phyloP scores from a whole-genome alignment of 2,329 filamentous ascomycete species.

The Knufia fluminis region DNA sequence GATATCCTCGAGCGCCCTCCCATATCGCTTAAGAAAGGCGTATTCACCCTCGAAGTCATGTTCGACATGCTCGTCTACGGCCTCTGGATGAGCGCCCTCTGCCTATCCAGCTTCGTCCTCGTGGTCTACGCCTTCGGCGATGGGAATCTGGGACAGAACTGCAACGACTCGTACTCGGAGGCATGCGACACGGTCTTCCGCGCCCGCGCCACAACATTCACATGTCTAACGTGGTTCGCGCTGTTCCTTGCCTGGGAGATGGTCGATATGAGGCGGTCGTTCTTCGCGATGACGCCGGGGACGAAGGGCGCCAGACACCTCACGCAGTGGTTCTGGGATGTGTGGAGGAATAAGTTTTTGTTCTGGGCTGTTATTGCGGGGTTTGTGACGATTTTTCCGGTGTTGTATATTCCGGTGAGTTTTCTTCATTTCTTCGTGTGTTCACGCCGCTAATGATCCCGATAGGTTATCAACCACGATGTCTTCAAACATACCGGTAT shows the following conservation, averaged over 20 bases:
- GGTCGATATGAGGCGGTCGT: constrained; percentile 60
- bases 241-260: constrained; percentile 73
- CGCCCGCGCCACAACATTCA: constrained; percentile 64
- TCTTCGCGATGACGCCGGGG: constrained; percentile 64
- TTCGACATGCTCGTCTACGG: constrained; percentile 51
- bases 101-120: constrained; percentile 53
- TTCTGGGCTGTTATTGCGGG: constrained; percentile 56
- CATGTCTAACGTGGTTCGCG: constrained; percentile 65
- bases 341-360: constrained; percentile 65
- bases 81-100: constrained; percentile 64
- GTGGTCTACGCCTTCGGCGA: constrained; percentile 55
- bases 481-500: constrained; percentile 61
- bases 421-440: neutral
- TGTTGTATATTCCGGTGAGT: constrained; percentile 53
- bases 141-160: constrained; percentile 50
- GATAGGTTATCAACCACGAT: constrained; percentile 46
- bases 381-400: constrained; percentile 49
- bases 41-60: constrained; percentile 65
- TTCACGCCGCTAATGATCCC: neutral
- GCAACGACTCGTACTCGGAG: constrained; percentile 49
- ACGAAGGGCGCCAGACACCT: constrained; percentile 45
- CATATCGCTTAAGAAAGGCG: constrained; percentile 46
- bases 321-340: constrained; percentile 57
- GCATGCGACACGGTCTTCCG: constrained; percentile 58
- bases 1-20: constrained; percentile 76